Evolutionary conservation across 2,329 filamentous ascomycete species (phyloP).

Genomic region (Fusarium palustre): DNA sequence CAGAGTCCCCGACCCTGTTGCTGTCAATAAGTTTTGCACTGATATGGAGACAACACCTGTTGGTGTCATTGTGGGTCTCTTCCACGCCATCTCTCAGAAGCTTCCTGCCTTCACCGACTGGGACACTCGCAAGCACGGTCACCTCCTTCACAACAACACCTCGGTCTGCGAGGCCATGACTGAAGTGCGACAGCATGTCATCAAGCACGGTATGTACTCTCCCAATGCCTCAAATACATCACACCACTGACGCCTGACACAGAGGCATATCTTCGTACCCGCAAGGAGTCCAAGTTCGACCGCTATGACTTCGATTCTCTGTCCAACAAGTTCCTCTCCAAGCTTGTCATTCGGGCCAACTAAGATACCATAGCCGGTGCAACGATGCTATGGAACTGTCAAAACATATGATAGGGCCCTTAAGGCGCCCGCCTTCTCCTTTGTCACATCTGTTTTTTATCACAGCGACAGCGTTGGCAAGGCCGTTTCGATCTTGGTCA

Average conservation of each 20-base stretch:
- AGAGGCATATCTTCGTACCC: constrained; percentile 89
- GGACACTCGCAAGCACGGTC: constrained; percentile 91
- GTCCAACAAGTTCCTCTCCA: constrained; percentile 97
- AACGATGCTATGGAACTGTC: constrained; percentile 36
- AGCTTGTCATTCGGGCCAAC: constrained; percentile 95
- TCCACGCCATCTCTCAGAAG: constrained; percentile 98
- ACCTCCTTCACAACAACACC: constrained; percentile 88
- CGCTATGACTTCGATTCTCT: constrained; percentile 92
- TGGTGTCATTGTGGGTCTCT: constrained; percentile 94
- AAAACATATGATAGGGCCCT: constrained; percentile 24
- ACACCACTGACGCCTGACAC: constrained; percentile 45
- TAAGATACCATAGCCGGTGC: constrained; percentile 55
- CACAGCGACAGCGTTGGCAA: constrained; percentile 61
- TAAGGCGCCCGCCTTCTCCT: constrained; percentile 43
- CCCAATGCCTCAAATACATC: not conserved
- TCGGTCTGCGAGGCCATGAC: constrained; percentile 97
- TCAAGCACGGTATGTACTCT: constrained; percentile 87
- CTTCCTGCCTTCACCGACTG: constrained; percentile 92
- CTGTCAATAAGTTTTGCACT: constrained; percentile 92
- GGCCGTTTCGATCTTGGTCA: constrained; percentile 51
- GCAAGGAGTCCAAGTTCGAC: constrained; percentile 85
- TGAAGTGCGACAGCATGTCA: constrained; percentile 91
- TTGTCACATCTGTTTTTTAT: constrained; percentile 50
- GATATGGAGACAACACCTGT: constrained; percentile 98
- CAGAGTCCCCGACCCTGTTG: constrained; percentile 83